Conservation (phyloP, 2,329 filamentous ascomycete species). For the Raffaelea ambrosiae region DNA sequence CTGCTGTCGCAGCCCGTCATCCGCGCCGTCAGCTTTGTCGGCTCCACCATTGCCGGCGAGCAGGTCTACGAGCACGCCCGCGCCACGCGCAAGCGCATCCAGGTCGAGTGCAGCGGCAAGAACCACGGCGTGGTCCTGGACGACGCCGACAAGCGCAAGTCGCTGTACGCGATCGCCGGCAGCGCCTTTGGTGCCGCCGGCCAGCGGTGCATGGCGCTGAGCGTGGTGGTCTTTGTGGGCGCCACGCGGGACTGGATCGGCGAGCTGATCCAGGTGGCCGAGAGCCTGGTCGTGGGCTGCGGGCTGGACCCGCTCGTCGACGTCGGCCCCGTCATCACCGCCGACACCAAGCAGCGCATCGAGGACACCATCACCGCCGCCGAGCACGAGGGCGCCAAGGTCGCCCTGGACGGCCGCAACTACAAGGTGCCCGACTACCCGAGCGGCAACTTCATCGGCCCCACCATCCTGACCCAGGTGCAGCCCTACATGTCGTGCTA, state of each 20-base stretch:
- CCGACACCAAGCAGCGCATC: constrained; percentile 69
- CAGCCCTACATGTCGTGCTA: constrained; percentile 77
- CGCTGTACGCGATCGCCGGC: constrained; percentile 73
- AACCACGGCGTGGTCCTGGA: constrained; percentile 79
- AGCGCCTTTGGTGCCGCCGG: constrained; percentile 79
- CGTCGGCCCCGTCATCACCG: constrained; percentile 71
- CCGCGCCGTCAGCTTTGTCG: constrained; percentile 80
- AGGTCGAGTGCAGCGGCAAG: constrained; percentile 81
- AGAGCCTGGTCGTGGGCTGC: constrained; percentile 63
- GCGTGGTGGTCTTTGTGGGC: constrained; percentile 71
- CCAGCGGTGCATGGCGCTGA: constrained; percentile 80
- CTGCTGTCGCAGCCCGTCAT: constrained; percentile 76
- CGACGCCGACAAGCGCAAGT: constrained; percentile 83
- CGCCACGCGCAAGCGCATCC: constrained; percentile 77
- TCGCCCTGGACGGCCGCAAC: constrained; percentile 69
- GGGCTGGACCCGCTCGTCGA: constrained; percentile 55
- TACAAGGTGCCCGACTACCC: constrained; percentile 69
- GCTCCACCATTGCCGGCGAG: constrained; percentile 78
- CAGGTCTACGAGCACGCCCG: constrained; percentile 74
- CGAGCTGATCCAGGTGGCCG: constrained; percentile 68
- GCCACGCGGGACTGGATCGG: constrained; percentile 75
- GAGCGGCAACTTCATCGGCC: constrained; percentile 75
- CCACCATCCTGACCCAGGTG: constrained; percentile 75
- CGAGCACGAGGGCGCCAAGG: constrained; percentile 66
- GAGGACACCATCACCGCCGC: constrained; percentile 66